Evolutionary conservation across 169 alveolate genomes (phyloP).

Genomic region (Babesia divergens): DNA sequence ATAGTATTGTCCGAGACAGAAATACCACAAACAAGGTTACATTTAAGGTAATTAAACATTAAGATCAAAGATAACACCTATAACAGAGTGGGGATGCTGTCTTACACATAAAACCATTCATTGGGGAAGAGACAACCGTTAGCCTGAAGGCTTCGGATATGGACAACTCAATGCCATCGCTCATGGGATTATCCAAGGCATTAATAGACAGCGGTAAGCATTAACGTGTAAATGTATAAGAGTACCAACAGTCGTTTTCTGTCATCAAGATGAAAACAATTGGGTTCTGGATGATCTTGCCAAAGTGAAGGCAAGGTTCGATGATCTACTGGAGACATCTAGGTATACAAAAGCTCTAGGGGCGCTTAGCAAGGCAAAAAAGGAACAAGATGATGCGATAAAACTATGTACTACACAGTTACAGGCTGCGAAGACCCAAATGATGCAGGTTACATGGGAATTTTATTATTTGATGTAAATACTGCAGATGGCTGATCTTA

Average conservation of each 20-base stretch:
- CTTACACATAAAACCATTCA: slow-evolving; percentile 50
- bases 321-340: slow-evolving; percentile 93
- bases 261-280: slow-evolving; percentile 96
- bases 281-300: slow-evolving; percentile 95
- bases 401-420: slow-evolving; percentile 3
- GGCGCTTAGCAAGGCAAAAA: slow-evolving; percentile 49
- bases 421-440: slow-evolving; percentile 21
- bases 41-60: slow-evolving; percentile 66
- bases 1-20: slow-evolving; percentile 72
- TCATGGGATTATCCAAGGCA: slow-evolving; percentile 92
- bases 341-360: slow-evolving; percentile 69
- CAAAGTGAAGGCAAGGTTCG: slow-evolving; percentile 93
- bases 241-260: slow-evolving; percentile 88
- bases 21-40: slow-evolving; percentile 65
- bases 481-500: slow-evolving; percentile 63
- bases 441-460: slow-evolving; percentile 29
- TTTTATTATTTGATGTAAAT: too few relatives aligned
- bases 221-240: slow-evolving; percentile 12
- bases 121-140: slow-evolving; percentile 51
- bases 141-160: slow-evolving; percentile 83
- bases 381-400: slow-evolving; percentile 52
- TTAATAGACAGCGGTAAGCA: slow-evolving; percentile 87
- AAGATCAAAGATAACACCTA: background rate
- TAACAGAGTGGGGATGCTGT: slow-evolving; percentile 63
- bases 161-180: slow-evolving; percentile 88